phyloP scores from a whole-genome alignment of 73 alveolate species.

The Paramecium octaurelia region DNA sequence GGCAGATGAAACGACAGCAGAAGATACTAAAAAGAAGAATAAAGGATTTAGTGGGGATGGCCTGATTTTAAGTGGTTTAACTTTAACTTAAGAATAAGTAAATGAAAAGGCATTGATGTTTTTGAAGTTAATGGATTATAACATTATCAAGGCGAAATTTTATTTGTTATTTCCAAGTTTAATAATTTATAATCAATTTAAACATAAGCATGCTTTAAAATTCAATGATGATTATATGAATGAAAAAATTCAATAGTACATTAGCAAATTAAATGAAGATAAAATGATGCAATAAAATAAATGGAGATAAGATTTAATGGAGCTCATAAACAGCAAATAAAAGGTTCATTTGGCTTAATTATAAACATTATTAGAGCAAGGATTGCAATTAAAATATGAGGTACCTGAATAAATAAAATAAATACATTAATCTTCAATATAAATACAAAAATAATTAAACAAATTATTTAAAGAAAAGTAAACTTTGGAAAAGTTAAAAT shows the following conservation, averaged over 20 bases:
- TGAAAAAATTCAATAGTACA: background rate
- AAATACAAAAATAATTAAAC: background rate
- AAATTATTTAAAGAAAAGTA: background rate
- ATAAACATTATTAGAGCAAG: background rate
- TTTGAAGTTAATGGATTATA: background rate
- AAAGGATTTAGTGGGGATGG: constrained; percentile 53
- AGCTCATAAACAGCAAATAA: background rate
- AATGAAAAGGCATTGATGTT: constrained; percentile 24
- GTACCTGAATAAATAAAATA: background rate
- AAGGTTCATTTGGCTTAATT: background rate
- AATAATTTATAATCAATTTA: background rate
- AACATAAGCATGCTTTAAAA: background rate
- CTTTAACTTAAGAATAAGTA: background rate
- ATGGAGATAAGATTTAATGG: constrained; percentile 20
- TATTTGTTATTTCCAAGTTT: constrained; percentile 13
- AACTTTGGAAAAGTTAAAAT: background rate
- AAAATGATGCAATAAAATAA: background rate
- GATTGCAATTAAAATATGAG: background rate
- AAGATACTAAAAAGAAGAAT: background rate
- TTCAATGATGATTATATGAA: constrained; percentile 31
- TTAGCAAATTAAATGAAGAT: constrained; percentile 24
- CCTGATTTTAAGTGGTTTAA: constrained; percentile 10
- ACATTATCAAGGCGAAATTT: constrained; percentile 2
- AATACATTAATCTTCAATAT: background rate
- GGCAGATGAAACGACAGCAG: background rate